These are phyloP conservation scores for Arabidopsis hybrid DNA, from an alignment of 441 rosid species.

Conservation along the genomic window DNA sequence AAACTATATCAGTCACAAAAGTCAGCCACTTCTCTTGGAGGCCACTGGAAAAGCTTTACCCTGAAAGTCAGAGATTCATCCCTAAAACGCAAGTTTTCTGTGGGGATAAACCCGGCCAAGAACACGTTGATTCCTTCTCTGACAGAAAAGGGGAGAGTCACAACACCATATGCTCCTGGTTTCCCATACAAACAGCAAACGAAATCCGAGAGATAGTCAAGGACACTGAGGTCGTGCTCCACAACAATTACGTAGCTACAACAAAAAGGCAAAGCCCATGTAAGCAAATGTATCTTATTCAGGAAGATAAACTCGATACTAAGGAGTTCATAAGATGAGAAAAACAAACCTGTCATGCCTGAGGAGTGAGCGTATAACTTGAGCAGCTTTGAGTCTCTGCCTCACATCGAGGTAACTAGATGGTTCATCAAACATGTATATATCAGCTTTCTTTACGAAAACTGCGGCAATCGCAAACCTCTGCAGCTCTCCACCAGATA, in stretches of 20 bases:
- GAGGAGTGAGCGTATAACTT: conserved; percentile 84
- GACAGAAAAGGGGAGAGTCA: conserved; percentile 94
- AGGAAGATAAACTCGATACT: neutral
- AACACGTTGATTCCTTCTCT: conserved; percentile 96
- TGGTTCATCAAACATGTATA: conserved; percentile 98
- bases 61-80: conserved; percentile 93
- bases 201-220: conserved; percentile 92
- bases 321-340: conserved; percentile 8
- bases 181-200: conserved; percentile 94
- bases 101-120: conserved; percentile 94
- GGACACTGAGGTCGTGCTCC: conserved; percentile 96
- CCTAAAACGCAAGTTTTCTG: conserved; percentile 87
- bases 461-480: conserved; percentile 95
- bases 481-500: conserved; percentile 98
- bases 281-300: conserved; percentile 17
- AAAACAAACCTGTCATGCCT: conserved; percentile 75
- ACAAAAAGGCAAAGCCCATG: neutral
- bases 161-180: conserved; percentile 96
- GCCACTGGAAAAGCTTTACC: conserved; percentile 49
- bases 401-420: conserved; percentile 98
- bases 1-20: neutral
- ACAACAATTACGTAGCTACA: conserved; percentile 90
- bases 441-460: conserved; percentile 90
- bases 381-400: conserved; percentile 97
- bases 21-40: neutral